Percentiles rank a stretch among this genome's conserved stretches.
phyloP scores from a whole-genome alignment of 2,329 filamentous ascomycete species.

The Exophiala dermatitidis region DNA sequence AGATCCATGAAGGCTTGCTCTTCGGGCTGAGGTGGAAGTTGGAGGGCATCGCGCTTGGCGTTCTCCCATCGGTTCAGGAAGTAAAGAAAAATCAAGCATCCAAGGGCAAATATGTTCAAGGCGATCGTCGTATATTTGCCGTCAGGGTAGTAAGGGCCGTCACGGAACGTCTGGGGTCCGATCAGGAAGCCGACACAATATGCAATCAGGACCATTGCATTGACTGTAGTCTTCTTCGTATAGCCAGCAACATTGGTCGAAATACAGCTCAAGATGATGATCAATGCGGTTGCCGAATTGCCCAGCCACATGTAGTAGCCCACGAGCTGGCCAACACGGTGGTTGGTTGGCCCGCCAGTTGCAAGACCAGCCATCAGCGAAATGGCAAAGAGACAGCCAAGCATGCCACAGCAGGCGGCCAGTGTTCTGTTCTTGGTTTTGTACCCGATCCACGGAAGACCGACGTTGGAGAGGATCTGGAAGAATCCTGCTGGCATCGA shows the following conservation, averaged over 20 bases:
- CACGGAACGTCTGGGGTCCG: constrained; percentile 46
- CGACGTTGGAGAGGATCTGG: constrained; percentile 44
- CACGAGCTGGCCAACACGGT: constrained; percentile 48
- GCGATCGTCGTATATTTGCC: constrained; percentile 42
- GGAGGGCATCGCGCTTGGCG: constrained; percentile 44
- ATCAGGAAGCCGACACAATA: constrained; percentile 52
- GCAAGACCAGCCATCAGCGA: constrained; percentile 46
- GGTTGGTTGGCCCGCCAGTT: constrained; percentile 48
- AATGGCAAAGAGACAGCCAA: constrained; percentile 48
- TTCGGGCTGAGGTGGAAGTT: constrained; percentile 4
- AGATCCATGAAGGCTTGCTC: constrained; percentile 29
- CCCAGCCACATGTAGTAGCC: constrained; percentile 52
- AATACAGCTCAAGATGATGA: constrained; percentile 47
- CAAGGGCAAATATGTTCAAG: not conserved
- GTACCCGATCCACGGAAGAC: constrained; percentile 45
- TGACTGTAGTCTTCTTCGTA: constrained; percentile 50
- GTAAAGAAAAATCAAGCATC: not conserved
- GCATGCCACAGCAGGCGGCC: constrained; percentile 50
- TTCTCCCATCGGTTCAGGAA: constrained; percentile 47
- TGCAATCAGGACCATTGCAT: constrained; percentile 45
- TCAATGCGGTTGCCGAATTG: constrained; percentile 48
- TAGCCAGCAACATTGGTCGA: constrained; percentile 49
- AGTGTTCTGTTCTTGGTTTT: constrained; percentile 45
- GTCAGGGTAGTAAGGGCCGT: constrained; percentile 44
- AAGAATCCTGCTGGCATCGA: constrained; percentile 44